Evolutionary conservation across 768 basidiomycete species (phyloP), one percentile per base, ranked within the genome.

Genomic region (Amanita phalloides): DNA sequence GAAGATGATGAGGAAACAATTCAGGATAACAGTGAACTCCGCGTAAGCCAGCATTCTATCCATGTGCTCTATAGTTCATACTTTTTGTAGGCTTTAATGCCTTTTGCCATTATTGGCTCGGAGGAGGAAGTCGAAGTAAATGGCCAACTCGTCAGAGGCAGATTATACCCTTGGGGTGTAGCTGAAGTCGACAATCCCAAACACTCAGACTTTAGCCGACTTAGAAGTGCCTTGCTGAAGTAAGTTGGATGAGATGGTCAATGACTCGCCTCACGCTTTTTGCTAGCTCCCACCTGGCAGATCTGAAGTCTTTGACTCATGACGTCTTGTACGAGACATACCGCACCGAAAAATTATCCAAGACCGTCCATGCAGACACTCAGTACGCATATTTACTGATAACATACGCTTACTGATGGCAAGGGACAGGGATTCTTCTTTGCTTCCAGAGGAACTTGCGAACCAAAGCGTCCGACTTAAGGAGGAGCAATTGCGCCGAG

Each of bases 1-100:
- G 96, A 99, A 67, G 96, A 99, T 63, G 96, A 99, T 63, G 94
- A 97, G 62, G 96, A 98, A 62, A 99, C 96, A 3, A 90, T 99
- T 54, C 84, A 86, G 61, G 96, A 99, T 66, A 99, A 98, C 71
- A 87, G 87, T 61, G 94, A 97, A 67, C 82, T 99, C 49, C 77
- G 95, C 49, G 90, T 90, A 62, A 55, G 79, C 66, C 32, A 35
- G 8, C 13, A n/a, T 21, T 49, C 7, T 39, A 10, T n/a, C 11
- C 7, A 20, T 48, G 48, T 55, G 41, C 54, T 53, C 23, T 30
- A 37, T 51, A 23, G 10, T 42, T 38, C 43, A 44, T 33, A 28
- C 26, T 47, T n/a, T 53, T 54, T 17, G 32, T 57, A 92, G 90
- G 82, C 88, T 3, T 74, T 99, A 44, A 79, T 99, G 65, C 96